A percentile compares a stretch with the other conserved stretches of the same genome.
Conservation (phyloP, 176 grass and related monocot species). For the Rhynchospora pubera region DNA sequence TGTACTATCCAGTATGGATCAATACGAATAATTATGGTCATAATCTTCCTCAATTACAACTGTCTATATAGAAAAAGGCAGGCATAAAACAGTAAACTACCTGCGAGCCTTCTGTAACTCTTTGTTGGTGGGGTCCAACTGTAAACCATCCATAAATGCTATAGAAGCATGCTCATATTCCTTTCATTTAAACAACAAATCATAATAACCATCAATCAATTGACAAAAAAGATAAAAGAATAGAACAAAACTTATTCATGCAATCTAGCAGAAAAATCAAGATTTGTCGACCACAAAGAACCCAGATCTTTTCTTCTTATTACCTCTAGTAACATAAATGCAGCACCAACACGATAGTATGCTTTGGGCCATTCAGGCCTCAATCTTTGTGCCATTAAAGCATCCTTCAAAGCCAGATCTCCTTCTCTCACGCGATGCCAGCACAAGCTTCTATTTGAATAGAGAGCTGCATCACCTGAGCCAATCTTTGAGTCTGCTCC, state of each 20-base stretch:
- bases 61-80: too few relatives aligned
- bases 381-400: constrained; percentile 14
- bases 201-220: constrained; percentile 1
- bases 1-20: too few relatives aligned
- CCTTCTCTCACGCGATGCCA: constrained; percentile 31
- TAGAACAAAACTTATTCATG: too few relatives aligned
- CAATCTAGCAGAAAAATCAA: too few relatives aligned
- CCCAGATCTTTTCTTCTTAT: background rate
- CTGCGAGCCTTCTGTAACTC: background rate
- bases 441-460: constrained; percentile 39
- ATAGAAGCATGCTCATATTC: constrained; percentile 34
- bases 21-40: too few relatives aligned
- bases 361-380: constrained; percentile 33
- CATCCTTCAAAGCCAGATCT: constrained; percentile 20
- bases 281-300: background rate
- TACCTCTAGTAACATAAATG: constrained; percentile 39
- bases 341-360: constrained; percentile 30
- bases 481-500: background rate
- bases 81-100: background rate
- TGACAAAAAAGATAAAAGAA: background rate
- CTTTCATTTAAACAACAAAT: constrained; percentile 1
- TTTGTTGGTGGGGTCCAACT: background rate
- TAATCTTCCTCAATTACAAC: too few relatives aligned
- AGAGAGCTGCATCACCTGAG: constrained; percentile 10
- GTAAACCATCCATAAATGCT: constrained; percentile 31